Evolutionary conservation across 352 stramenopile genomes (phyloP), one percentile per base, ranked within the genome.

Genomic region (Phytophthora fragariae): DNA sequence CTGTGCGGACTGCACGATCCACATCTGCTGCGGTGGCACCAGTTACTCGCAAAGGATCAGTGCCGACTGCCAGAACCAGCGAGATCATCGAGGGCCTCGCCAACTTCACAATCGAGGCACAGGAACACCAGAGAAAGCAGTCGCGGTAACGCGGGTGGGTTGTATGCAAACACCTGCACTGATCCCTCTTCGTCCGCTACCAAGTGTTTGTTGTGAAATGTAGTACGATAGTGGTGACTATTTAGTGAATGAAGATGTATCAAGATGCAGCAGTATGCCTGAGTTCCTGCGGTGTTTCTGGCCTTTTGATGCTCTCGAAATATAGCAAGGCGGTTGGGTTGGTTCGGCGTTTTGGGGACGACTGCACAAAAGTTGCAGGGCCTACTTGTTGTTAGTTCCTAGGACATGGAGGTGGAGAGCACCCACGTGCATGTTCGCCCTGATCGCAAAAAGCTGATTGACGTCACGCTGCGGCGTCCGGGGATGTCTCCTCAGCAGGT

Each of bases 361-460:
- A 33, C 46, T 39, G 11, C 12, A 27, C 47, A 50, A 61, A 63
- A 57, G 35, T 41, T 5, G 2, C 35, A 3, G 9, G 35, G 4
- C 35, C 10, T 27, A 27, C 24, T 1, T 27, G 24, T 1, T 27
- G 24, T 27, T 27, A 27, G 24, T 27, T 27, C 24, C 24, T 27
- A 27, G 1, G 24, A 27, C 24, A 91, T 91, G 83, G 75, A 91
- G 61, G 64, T 91, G 35, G 85, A 84, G 62, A 88, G 74, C 59
- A 86, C 80, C 15, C 69, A 65, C 5, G 73, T 88, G 21, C 76
- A 77, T 39, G 69, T 79, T 24, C 65, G 75, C 27, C 61, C 79
- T 0, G 78, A 85, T 46, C 82, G 84, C 31, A 83, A 86, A 50
- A 90, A 84, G 53, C 29, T 92, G 19, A 82, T 91, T 63, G 84